These are phyloP conservation scores for Colletotrichum lindemuthianum DNA, from an alignment of 2,329 filamentous ascomycete genomes.

Conservation along the genomic window DNA sequence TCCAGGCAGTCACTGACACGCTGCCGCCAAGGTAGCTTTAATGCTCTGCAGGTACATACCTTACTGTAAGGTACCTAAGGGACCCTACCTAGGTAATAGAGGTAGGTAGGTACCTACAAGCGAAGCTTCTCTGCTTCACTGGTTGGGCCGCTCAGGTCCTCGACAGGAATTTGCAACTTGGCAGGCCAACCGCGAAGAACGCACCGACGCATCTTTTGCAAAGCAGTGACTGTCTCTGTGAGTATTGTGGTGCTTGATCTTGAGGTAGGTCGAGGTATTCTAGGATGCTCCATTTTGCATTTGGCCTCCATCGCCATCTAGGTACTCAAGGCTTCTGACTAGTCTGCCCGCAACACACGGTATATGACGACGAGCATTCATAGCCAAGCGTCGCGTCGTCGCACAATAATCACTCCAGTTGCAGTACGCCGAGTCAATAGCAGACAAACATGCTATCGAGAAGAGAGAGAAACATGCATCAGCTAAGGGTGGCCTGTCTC, in stretches of 20 bases:
- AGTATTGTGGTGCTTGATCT: background rate
- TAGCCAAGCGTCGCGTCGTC: conserved; percentile 14
- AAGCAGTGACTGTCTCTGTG: too few relatives aligned
- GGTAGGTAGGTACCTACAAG: background rate
- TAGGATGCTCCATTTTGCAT: background rate
- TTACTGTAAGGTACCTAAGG: conserved; percentile 31
- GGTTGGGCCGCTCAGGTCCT: conserved; percentile 29
- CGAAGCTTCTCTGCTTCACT: conserved; percentile 6
- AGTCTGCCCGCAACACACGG: background rate
- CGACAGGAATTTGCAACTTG: conserved; percentile 29
- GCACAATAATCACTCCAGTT: conserved; percentile 10
- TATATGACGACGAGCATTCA: conserved; percentile 13
- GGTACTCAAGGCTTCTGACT: background rate
- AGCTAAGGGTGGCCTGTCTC: conserved; percentile 12
- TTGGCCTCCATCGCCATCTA: too few relatives aligned
- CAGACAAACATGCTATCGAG: conserved; percentile 9
- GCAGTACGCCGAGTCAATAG: background rate
- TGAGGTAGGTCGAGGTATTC: background rate
- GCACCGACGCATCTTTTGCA: too few relatives aligned
- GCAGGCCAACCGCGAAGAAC: conserved; percentile 34
- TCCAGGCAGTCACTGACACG: too few relatives aligned
- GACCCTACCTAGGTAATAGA: too few relatives aligned
- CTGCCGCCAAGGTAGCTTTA: background rate
- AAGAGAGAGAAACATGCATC: background rate
- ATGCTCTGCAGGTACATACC: background rate